phyloP scores from a whole-genome alignment of 495 filamentous ascomycete genomes.

The Neurospora sp. region DNA sequence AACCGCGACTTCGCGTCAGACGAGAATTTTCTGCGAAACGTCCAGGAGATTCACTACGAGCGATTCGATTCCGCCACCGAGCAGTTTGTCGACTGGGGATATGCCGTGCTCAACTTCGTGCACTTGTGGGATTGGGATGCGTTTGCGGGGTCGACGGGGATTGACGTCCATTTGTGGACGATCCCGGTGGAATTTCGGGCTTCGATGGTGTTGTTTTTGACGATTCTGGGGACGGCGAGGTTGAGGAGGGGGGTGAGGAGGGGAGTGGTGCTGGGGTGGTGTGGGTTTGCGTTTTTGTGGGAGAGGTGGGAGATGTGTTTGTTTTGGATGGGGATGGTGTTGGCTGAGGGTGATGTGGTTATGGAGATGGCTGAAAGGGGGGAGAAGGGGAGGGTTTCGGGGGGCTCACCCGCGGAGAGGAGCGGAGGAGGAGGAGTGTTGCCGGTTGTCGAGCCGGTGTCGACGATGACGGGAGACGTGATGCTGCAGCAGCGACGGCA shows the following conservation, averaged over 20 bases:
- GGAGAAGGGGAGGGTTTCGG: not conserved
- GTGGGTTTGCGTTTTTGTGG: constrained; percentile 23
- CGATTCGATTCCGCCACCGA: constrained; percentile 11
- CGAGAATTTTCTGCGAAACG: constrained; percentile 26
- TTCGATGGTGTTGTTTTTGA: constrained; percentile 55
- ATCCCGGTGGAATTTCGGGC: constrained; percentile 62
- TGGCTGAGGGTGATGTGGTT: constrained; percentile 31
- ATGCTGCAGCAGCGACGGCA: not conserved
- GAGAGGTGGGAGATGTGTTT: constrained; percentile 35
- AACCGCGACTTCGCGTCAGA: constrained; percentile 30
- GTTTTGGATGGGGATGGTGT: constrained; percentile 29
- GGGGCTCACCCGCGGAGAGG: not conserved
- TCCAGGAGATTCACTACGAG: constrained; percentile 30
- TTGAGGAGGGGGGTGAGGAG: constrained; percentile 18
- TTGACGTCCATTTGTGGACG: constrained; percentile 63
- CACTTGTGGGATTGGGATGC: constrained; percentile 32
- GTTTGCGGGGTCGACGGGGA: constrained; percentile 35
- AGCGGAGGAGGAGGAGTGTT: not conserved
- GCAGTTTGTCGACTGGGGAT: constrained; percentile 25
- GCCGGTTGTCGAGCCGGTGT: constrained; percentile 1
- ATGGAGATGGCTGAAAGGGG: constrained; percentile 12
- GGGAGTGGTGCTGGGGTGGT: constrained; percentile 14
- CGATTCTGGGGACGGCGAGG: constrained; percentile 37
- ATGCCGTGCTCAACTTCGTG: constrained; percentile 26
- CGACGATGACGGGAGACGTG: not conserved